A percentile compares a stretch with the other conserved stretches of the same genome.
phyloP scores from a whole-genome alignment of 192 early-diverging fungal species.

The Funneliformis mosseae region DNA sequence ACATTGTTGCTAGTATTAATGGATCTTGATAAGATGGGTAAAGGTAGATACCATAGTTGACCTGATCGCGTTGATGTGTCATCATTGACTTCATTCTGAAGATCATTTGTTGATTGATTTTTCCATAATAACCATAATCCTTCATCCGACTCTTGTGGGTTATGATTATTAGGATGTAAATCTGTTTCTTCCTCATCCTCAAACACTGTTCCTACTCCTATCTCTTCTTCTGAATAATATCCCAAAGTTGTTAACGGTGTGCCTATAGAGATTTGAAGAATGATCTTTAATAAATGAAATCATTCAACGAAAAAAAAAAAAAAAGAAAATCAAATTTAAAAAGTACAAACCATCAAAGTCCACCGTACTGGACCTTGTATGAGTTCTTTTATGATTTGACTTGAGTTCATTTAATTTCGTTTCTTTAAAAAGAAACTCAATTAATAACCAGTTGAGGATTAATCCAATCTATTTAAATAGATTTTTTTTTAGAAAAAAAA shows the following conservation, averaged over 20 bases:
- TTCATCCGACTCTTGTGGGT: constrained; percentile 29
- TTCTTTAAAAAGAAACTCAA: neutral
- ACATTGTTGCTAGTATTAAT: too few species aligned
- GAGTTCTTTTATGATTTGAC: neutral
- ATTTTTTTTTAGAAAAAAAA: neutral
- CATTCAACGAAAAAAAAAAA: too few species aligned
- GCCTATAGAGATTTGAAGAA: neutral
- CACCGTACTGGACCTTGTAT: neutral
- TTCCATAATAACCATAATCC: constrained; percentile 32
- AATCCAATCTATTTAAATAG: neutral
- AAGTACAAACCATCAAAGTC: neutral
- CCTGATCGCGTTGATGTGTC: neutral
- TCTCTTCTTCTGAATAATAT: neutral
- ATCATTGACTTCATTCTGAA: neutral
- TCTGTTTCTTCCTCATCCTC: constrained; percentile 1
- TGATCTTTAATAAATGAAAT: too few species aligned
- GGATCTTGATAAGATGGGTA: neutral
- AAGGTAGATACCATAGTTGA: neutral
- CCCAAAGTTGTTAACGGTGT: constrained; percentile 17
- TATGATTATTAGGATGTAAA: neutral
- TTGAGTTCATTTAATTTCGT: constrained; percentile 3
- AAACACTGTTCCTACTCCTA: neutral
- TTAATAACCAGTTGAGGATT: neutral
- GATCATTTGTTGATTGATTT: neutral
- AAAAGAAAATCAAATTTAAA: neutral